phyloP scores from a whole-genome alignment of 306 rosid species.

The Fragaria ananassa region DNA sequence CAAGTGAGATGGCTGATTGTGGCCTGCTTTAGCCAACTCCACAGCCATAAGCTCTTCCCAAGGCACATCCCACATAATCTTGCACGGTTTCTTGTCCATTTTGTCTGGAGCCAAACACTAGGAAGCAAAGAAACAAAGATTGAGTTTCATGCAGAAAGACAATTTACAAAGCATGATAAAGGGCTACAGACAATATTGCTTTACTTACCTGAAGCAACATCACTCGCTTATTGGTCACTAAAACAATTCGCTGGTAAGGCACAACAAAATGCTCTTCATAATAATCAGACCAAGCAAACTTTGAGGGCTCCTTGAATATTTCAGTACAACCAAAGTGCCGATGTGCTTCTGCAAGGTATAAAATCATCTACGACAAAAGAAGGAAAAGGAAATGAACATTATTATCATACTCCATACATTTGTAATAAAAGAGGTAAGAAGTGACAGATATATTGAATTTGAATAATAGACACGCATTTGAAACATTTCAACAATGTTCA shows the following conservation, averaged over 20 bases:
- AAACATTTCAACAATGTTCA: neutral
- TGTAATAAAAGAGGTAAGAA: neutral
- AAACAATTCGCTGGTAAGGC: constrained; percentile 70
- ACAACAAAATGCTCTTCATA: constrained; percentile 78
- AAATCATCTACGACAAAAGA: constrained; percentile 64
- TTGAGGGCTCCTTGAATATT: constrained; percentile 94
- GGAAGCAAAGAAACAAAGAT: constrained; percentile 19
- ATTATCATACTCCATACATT: neutral
- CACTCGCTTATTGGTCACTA: constrained; percentile 90
- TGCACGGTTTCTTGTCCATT: constrained; percentile 89
- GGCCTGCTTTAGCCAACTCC: constrained; percentile 83
- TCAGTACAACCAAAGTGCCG: constrained; percentile 90
- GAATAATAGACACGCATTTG: neutral
- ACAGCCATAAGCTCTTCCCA: constrained; percentile 94
- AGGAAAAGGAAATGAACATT: neutral
- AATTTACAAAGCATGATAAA: constrained; percentile 4
- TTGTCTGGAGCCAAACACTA: constrained; percentile 83
- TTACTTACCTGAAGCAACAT: constrained; percentile 81
- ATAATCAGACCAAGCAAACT: constrained; percentile 85
- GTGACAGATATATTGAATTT: neutral
- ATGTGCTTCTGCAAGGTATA: constrained; percentile 90
- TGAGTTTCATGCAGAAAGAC: constrained; percentile 34
- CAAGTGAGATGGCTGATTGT: constrained; percentile 73
- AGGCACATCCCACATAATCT: constrained; percentile 90
- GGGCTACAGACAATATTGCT: constrained; percentile 6